Conservation (phyloP, 2,329 filamentous ascomycete species). For the Diaporthe eres region DNA sequence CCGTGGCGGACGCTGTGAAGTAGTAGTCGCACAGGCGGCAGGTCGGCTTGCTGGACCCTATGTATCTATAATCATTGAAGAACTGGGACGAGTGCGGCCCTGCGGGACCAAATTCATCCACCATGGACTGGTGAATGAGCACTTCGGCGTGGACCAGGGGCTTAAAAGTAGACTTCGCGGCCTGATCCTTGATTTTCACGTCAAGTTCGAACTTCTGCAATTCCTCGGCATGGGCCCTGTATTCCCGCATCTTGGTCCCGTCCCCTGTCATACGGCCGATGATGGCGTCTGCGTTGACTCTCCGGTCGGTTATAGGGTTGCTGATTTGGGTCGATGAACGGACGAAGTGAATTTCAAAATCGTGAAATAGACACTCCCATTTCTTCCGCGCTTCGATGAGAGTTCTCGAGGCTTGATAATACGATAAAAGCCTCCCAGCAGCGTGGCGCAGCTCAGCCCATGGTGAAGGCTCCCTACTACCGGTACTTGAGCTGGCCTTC, state of each 20-base stretch:
- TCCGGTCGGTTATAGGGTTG: slow-evolving; percentile 41
- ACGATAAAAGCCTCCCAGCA: slow-evolving; percentile 48
- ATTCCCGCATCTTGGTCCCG: not conserved
- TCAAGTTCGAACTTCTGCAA: slow-evolving; percentile 44
- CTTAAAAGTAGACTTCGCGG: slow-evolving; percentile 38
- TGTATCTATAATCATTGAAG: slow-evolving; percentile 52
- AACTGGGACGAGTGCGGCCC: slow-evolving; percentile 43
- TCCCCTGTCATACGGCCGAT: slow-evolving; percentile 42
- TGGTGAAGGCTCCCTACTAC: slow-evolving; percentile 22
- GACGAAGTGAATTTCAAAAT: slow-evolving; percentile 48
- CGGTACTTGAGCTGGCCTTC: slow-evolving; percentile 35
- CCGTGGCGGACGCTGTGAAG: slow-evolving; percentile 48
- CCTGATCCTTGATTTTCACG: slow-evolving; percentile 32
- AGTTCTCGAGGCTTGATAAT: slow-evolving; percentile 45
- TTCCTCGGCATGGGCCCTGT: slow-evolving; percentile 39
- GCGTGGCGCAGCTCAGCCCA: slow-evolving; percentile 49
- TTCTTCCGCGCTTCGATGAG: slow-evolving; percentile 44
- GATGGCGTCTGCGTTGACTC: slow-evolving; percentile 42
- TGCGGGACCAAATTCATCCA: slow-evolving; percentile 29
- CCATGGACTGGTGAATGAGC: slow-evolving; percentile 48
- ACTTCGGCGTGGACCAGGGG: slow-evolving; percentile 56
- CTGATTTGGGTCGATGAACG: slow-evolving; percentile 45
- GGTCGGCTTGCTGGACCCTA: slow-evolving; percentile 58
- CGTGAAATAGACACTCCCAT: slow-evolving; percentile 52
- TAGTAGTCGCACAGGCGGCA: slow-evolving; percentile 57